Evolutionary conservation across 139 green algal species (phyloP).

Genomic region (Volvox africanus): DNA sequence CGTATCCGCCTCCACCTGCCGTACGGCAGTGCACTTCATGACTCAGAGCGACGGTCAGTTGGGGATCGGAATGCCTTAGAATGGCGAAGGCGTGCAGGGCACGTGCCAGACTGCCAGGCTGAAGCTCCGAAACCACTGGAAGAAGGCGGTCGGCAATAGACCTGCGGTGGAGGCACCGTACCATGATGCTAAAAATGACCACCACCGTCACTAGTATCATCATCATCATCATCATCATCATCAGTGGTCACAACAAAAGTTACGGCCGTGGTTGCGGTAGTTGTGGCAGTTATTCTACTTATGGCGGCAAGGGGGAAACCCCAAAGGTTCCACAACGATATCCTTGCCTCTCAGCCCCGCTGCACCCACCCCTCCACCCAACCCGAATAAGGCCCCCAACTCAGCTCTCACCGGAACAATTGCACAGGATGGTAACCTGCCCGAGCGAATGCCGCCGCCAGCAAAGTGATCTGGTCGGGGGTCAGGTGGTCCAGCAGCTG

Average conservation of each 20-base stretch:
- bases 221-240: too few relatives aligned
- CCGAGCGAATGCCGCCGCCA: constrained; percentile 2
- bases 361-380: background rate
- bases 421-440: constrained; percentile 36
- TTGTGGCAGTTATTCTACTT: too few relatives aligned
- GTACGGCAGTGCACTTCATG: background rate
- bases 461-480: background rate
- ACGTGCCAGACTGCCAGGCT: constrained; percentile 17
- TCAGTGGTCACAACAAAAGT: too few relatives aligned
- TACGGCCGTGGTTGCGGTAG: too few relatives aligned
- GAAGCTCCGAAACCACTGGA: background rate
- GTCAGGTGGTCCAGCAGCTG: background rate
- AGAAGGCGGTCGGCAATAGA: background rate
- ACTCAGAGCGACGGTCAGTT: background rate
- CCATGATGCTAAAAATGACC: too few relatives aligned
- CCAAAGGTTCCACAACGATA: too few relatives aligned
- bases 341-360: too few relatives aligned
- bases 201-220: too few relatives aligned
- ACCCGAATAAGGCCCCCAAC: background rate
- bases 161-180: background rate
- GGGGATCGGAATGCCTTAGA: constrained; percentile 23
- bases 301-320: too few relatives aligned
- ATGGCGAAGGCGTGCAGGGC: constrained; percentile 15
- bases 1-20: background rate
- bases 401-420: background rate